These are phyloP conservation scores for Mycena venus DNA, from an alignment of 768 basidiomycete species.

Conservation along the genomic window DNA sequence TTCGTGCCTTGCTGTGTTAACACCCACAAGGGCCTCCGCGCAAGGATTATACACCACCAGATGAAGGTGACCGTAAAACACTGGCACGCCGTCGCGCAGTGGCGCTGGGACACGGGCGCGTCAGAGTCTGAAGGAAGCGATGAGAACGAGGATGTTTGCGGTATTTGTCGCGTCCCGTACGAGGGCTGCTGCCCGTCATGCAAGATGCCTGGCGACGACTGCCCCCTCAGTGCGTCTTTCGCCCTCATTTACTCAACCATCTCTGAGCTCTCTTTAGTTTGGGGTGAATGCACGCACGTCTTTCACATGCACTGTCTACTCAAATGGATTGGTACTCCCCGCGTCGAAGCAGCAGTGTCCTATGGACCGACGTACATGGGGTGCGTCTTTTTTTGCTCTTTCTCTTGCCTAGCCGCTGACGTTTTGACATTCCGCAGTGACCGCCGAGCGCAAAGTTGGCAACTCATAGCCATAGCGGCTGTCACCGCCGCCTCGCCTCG, in stretches of 20 bases:
- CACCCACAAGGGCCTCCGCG: too few species aligned
- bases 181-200: conserved; percentile 97
- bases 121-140: conserved; percentile 47
- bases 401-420: not conserved
- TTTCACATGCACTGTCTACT: conserved; percentile 99
- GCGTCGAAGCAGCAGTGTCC: conserved; percentile 97
- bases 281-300: conserved; percentile 97
- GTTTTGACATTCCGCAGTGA: conserved; percentile 3
- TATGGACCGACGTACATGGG: conserved; percentile 97
- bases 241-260: not conserved
- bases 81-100: conserved; percentile 91
- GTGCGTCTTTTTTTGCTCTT: conserved; percentile 58
- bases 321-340: conserved; percentile 93
- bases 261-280: conserved; percentile 66
- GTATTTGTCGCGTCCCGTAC: conserved; percentile 91
- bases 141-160: conserved; percentile 74
- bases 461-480: not conserved
- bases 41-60: not conserved
- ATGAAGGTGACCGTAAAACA: conserved; percentile 90
- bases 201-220: conserved; percentile 97
- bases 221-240: conserved; percentile 84
- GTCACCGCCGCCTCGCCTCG: too few species aligned
- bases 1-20: not conserved
- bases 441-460: conserved; percentile 31
- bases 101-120: conserved; percentile 83